These are phyloP conservation scores for Penicillium griseofulvum DNA, from an alignment of 2,329 filamentous ascomycete genomes.

Conservation along the genomic window DNA sequence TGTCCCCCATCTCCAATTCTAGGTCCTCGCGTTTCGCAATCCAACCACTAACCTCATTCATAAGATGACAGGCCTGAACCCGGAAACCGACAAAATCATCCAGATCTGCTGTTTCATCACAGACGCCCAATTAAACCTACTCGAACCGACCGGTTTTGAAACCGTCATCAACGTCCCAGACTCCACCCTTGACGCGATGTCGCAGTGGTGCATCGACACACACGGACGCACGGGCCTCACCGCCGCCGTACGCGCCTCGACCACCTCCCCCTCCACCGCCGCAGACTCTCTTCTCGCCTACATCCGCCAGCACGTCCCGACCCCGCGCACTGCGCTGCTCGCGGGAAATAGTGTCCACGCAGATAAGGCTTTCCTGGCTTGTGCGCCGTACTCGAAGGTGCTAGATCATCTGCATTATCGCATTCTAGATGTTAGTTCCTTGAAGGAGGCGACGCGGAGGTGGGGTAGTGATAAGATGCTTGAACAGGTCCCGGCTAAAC, in stretches of 20 bases:
- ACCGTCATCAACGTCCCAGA: conserved; percentile 71
- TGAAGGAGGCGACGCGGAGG: conserved; percentile 84
- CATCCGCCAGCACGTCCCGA: conserved; percentile 68
- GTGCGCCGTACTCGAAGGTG: conserved; percentile 70
- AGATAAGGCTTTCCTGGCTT: conserved; percentile 76
- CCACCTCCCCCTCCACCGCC: conserved; percentile 68
- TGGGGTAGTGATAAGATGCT: conserved; percentile 69
- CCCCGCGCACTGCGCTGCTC: conserved; percentile 66
- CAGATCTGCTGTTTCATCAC: conserved; percentile 93
- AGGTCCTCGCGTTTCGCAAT: not conserved
- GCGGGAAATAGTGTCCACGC: conserved; percentile 93
- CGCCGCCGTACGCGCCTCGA: conserved; percentile 69
- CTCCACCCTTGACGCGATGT: conserved; percentile 72
- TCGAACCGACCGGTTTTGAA: conserved; percentile 77
- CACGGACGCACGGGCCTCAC: conserved; percentile 82
- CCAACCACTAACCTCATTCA: not conserved
- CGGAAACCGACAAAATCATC: conserved; percentile 77
- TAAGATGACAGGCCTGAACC: conserved; percentile 92
- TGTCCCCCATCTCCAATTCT: not conserved
- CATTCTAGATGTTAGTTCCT: conserved; percentile 83
- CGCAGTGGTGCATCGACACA: conserved; percentile 80
- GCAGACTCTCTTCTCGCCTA: conserved; percentile 73
- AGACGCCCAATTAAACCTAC: conserved; percentile 69
- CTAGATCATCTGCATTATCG: conserved; percentile 81
- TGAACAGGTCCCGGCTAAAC: conserved; percentile 67